A percentile compares a stretch with the other conserved stretches of the same genome.
Evolutionary conservation across 164 flowering plant species (phyloP).

Genomic region (Paratinospora sagittata): DNA sequence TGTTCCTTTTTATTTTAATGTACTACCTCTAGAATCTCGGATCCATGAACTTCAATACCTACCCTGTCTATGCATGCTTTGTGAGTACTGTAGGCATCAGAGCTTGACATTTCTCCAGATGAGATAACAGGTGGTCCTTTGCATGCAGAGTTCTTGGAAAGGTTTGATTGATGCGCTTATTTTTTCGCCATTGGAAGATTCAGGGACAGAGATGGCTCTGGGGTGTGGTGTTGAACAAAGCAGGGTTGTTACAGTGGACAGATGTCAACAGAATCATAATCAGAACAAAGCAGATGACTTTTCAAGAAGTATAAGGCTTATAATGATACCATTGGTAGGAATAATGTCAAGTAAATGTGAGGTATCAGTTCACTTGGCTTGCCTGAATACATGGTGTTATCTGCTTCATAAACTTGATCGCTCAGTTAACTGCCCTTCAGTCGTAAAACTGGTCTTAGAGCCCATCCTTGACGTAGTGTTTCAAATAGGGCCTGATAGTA

Average conservation of each 20-base stretch:
- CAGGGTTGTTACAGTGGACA: not conserved
- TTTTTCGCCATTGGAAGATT: conserved; percentile 18
- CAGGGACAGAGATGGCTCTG: conserved; percentile 9
- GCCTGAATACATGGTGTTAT: conserved; percentile 73
- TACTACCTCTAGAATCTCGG: not conserved
- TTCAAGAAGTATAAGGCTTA: conserved; percentile 54
- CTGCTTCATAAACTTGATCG: conserved; percentile 62
- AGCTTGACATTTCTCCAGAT: not conserved
- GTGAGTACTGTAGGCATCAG: not conserved
- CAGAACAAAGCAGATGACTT: conserved; percentile 23
- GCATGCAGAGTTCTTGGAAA: conserved; percentile 83
- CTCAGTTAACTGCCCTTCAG: conserved; percentile 31
- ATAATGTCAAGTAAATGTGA: conserved; percentile 60
- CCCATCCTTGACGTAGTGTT: conserved; percentile 59
- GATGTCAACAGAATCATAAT: conserved; percentile 15
- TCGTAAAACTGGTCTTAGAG: conserved; percentile 43
- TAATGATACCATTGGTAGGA: conserved; percentile 70
- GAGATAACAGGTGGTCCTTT: conserved; percentile 5
- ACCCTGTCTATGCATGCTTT: not conserved
- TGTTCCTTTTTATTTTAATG: too few species aligned
- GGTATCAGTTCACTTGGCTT: conserved; percentile 42
- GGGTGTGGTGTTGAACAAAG: conserved; percentile 15
- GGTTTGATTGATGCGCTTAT: conserved; percentile 68
- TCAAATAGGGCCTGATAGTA: conserved; percentile 31
- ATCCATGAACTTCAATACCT: not conserved